phyloP scores from a whole-genome alignment of 306 rosid species.

The Trichosanthes cucumerina region DNA sequence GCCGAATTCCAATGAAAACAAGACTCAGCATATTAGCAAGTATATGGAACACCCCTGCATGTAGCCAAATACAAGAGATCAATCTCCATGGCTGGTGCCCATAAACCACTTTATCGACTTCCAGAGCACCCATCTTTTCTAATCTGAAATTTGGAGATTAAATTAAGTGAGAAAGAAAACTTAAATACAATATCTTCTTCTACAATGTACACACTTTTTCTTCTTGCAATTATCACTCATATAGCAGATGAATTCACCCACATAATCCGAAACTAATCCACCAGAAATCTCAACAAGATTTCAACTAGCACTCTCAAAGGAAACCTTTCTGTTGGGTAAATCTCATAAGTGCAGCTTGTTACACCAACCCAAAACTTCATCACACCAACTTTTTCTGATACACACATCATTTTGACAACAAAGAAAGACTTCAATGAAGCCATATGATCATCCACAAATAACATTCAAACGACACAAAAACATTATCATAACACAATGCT shows the following conservation, averaged over 20 bases:
- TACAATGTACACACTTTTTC: neutral
- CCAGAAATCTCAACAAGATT: neutral
- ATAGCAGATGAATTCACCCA: neutral
- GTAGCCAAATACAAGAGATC: slow-evolving; percentile 18
- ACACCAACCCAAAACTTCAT: neutral
- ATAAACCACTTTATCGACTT: slow-evolving; percentile 11
- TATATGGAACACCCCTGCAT: slow-evolving; percentile 19
- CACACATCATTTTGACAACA: neutral
- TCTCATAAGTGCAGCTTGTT: neutral
- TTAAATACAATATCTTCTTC: neutral
- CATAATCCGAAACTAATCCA: neutral
- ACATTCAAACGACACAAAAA: neutral
- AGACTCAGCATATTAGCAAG: slow-evolving; percentile 18
- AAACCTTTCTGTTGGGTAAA: neutral
- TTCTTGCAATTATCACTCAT: neutral
- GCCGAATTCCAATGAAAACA: slow-evolving; percentile 15
- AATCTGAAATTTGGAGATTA: slow-evolving; percentile 11
- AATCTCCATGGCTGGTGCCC: slow-evolving; percentile 18
- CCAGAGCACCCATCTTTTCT: slow-evolving; percentile 19
- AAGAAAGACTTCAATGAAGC: neutral
- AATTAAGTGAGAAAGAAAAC: neutral
- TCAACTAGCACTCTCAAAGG: neutral
- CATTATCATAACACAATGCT: neutral
- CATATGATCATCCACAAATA: neutral
- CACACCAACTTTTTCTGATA: neutral